These are phyloP conservation scores for Brassica hybrid DNA, from an alignment of 441 rosid species.

Conservation along the genomic window DNA sequence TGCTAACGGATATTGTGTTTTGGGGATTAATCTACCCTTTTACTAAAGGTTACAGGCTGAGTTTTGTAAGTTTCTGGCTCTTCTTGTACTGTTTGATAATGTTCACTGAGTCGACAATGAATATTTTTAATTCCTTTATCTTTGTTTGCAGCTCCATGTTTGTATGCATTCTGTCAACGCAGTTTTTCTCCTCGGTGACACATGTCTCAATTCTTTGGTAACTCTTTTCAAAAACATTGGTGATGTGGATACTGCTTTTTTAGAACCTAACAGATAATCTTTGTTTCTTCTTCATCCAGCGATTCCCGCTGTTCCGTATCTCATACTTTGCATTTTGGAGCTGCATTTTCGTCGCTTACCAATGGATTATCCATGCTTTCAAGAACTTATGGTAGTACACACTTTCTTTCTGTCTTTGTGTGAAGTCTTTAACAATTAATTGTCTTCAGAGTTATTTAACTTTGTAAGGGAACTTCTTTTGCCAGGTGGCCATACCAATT, in stretches of 20 bases:
- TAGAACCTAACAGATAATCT: not conserved
- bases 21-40: no score
- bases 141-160: constrained; percentile 10
- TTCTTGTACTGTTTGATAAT: no score
- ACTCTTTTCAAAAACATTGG: constrained; percentile 1
- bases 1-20: no score
- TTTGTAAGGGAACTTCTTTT: not conserved
- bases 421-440: not conserved
- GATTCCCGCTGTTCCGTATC: constrained; percentile 75
- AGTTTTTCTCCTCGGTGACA: constrained; percentile 73
- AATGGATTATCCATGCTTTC: constrained; percentile 82
- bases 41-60: no score
- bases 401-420: not conserved
- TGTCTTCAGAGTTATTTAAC: not conserved
- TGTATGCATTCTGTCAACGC: constrained; percentile 85
- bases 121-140: no score
- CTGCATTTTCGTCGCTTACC: constrained; percentile 60
- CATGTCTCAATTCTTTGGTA: constrained; percentile 70
- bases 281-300: constrained; percentile 50
- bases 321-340: constrained; percentile 82
- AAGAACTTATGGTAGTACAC: constrained; percentile 44
- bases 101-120: no score
- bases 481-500: not conserved
- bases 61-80: no score
- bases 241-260: not conserved